Base-by-base conservation (phyloP, 768 basidiomycete species). In the Pisolithus marmoratus region DNA sequence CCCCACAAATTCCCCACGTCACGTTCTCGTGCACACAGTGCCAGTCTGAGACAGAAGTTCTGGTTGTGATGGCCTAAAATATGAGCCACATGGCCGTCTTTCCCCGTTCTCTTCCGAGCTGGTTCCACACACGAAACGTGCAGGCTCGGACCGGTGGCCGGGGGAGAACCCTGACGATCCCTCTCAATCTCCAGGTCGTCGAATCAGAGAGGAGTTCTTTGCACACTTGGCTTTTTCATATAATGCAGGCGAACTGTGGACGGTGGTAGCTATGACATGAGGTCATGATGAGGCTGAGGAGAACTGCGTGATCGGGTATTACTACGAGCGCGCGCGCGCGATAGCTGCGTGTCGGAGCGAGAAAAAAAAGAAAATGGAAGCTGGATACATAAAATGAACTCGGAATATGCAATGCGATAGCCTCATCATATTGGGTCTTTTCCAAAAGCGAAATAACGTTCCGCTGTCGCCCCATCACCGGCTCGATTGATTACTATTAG, bases 121-220 rank as follows among this genome's bases (percentile, higher is more conserved):
- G 8, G 3, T 31, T 0, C 29, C 9, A 31, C 2, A 31, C 29
- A 8, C 29, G 14, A 34, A 15, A 15, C 4, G 34, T 12, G 34
- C 4, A n/a, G 34, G 34, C 44, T 54, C 65, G 65, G 65, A 12
- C 65, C 63, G 65, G 46, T 31, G 12, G 19, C 46, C 31, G 34
- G 38, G 11, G 23, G 57, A 38, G 55, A 52, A 55, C 52, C 63
- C 56, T 65, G 66, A 62, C 65, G 63, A 66, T 66, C 65, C 53
- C 66, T 63, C 55, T 59, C 55, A 50, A 63, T 54, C 57, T 47
- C 46, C 23, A 24, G 19, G 9, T 5, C 4, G 15, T 38, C 37
- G 37, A 38, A 38, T 38, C 43, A 29, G 49, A 23, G 23, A 49
- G 46, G 22, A 19, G 23, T n/a, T n/a, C n/a, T n/a, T n/a, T n/a